These are phyloP conservation scores for Strobilomyces echinocephalus DNA, from an alignment of 768 basidiomycete species.

Conservation along the genomic window DNA sequence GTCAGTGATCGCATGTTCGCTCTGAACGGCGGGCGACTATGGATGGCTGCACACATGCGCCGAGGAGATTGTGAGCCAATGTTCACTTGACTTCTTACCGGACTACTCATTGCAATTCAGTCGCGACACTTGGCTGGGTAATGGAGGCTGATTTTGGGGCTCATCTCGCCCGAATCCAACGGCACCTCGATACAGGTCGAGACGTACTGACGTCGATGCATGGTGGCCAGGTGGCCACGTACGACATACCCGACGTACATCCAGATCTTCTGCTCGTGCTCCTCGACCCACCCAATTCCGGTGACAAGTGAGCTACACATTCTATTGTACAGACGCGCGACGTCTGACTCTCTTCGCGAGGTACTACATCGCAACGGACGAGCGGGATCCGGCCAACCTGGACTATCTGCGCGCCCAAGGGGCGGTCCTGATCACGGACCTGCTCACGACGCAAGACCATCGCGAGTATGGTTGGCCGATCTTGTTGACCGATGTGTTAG, in stretches of 20 bases:
- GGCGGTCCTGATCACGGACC: conserved; percentile 38
- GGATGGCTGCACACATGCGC: conserved; percentile 45
- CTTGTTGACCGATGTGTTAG: conserved; percentile 40
- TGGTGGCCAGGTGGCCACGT: conserved; percentile 9
- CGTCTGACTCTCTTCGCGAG: conserved; percentile 8
- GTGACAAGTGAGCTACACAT: conserved; percentile 17
- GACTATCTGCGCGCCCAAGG: conserved; percentile 32
- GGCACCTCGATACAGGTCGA: conserved; percentile 19
- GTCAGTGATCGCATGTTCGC: conserved; percentile 32
- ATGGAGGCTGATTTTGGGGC: conserved; percentile 30
- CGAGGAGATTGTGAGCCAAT: conserved; percentile 38
- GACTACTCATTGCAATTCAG: conserved; percentile 11
- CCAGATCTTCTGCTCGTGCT: conserved; percentile 19
- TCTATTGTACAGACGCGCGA: background rate
- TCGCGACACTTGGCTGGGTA: conserved; percentile 29
- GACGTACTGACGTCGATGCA: conserved; percentile 19
- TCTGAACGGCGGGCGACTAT: conserved; percentile 29
- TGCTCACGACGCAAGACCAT: conserved; percentile 40
- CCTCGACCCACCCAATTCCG: conserved; percentile 21
- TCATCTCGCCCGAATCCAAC: conserved; percentile 34
- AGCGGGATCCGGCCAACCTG: conserved; percentile 34
- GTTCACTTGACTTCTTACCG: background rate
- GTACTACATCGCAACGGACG: conserved; percentile 40
- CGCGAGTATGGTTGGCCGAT: conserved; percentile 39
- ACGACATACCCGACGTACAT: conserved; percentile 20